Evolutionary conservation across 139 green algal species (phyloP).

Genomic region (Chlamydomonas sp.): DNA sequence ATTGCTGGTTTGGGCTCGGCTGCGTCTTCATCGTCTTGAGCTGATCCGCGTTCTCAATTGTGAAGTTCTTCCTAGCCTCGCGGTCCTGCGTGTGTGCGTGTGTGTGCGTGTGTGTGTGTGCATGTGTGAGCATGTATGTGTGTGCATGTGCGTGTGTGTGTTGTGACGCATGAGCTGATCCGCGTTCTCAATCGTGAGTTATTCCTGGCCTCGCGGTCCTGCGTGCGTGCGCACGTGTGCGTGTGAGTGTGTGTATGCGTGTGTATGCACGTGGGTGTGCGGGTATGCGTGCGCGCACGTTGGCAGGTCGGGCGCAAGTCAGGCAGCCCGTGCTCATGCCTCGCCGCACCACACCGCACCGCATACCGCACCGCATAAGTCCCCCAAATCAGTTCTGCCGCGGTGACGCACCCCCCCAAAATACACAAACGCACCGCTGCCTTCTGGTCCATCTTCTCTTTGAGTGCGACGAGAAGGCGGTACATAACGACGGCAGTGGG

Average conservation of each 20-base stretch:
- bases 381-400: too few species aligned
- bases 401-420: neutral
- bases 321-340: too few species aligned
- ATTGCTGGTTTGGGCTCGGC: constrained; percentile 15
- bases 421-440: constrained; percentile 20
- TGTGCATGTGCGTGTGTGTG: constrained; percentile 16
- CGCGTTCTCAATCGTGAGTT: constrained; percentile 37
- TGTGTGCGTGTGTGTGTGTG: too few species aligned
- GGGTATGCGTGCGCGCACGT: constrained; percentile 20
- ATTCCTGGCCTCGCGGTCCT: constrained; percentile 31
- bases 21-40: constrained; percentile 24
- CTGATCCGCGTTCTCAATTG: constrained; percentile 28
- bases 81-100: constrained; percentile 22
- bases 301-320: constrained; percentile 13
- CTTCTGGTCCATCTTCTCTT: constrained; percentile 39
- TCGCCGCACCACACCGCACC: too few species aligned
- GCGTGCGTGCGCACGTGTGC: neutral
- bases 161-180: constrained; percentile 21
- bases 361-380: too few species aligned
- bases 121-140: too few species aligned
- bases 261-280: too few species aligned
- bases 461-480: constrained; percentile 32
- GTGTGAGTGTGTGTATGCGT: too few species aligned
- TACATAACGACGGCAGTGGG: constrained; percentile 44
- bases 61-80: constrained; percentile 38